Evolutionary conservation across 768 basidiomycete species (phyloP).

Genomic region (Strobilomyces dryophilus): DNA sequence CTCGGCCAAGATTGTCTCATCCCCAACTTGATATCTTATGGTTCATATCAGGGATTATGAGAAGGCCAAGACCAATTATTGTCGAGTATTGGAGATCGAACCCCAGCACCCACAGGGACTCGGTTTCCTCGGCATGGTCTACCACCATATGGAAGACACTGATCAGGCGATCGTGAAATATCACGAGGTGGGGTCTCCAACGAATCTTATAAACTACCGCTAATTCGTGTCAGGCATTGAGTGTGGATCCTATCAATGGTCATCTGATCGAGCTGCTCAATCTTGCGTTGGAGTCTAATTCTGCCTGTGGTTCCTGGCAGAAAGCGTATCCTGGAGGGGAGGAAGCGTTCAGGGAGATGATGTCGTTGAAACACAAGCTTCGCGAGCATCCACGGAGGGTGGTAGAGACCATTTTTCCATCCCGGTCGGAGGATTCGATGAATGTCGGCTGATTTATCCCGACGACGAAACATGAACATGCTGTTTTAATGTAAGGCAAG

Average conservation of each 20-base stretch:
- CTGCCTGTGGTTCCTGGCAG: conserved; percentile 31
- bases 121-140: conserved; percentile 85
- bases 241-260: conserved; percentile 78
- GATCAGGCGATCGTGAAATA: conserved; percentile 86
- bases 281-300: conserved; percentile 61
- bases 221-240: conserved; percentile 52
- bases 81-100: conserved; percentile 80
- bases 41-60: conserved; percentile 40
- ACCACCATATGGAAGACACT: conserved; percentile 68
- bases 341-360: conserved; percentile 32
- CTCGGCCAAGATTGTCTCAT: neutral
- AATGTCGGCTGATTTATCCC: conserved; percentile 25
- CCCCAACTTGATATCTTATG: conserved; percentile 2
- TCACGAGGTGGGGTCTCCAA: conserved; percentile 65
- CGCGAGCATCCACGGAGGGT: conserved; percentile 22
- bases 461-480: conserved; percentile 18
- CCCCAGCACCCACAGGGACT: conserved; percentile 79
- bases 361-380: conserved; percentile 30
- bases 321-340: conserved; percentile 33
- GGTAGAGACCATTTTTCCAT: conserved; percentile 9
- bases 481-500: conserved; percentile 22
- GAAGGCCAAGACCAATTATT: conserved; percentile 71
- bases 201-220: neutral
- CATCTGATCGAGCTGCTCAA: conserved; percentile 80
- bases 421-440: conserved; percentile 28